Evolutionary conservation across 179 eudicot species (phyloP), one percentile per base, ranked within the genome.

Genomic region (Vitellaria paradoxa): DNA sequence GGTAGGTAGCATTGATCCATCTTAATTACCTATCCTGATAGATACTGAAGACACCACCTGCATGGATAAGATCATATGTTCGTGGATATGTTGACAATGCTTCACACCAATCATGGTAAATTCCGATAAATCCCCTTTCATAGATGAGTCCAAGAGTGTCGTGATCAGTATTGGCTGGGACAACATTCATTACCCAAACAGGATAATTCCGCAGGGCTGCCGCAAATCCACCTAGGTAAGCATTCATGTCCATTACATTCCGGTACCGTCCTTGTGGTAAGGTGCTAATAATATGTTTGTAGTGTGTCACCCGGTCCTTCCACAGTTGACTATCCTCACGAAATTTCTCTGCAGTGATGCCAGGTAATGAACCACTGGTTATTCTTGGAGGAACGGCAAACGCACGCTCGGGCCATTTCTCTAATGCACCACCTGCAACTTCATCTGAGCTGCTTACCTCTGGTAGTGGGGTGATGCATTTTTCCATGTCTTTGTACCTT

Each of bases 111-210:
- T 94, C 98, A 60, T 88, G 91, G 82, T 94, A 91, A 8, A 85
- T 80, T 23, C 98, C 98, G 20, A 94, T 91, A 75, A 94, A 84
- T 24, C 98, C 98, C 2, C 98, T 87, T 78, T 94, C 97, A 65
- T 90, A 90, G 49, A 94, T 65, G 5, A 87, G 82, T 13, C 98
- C 98, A 12, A 94, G 78, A 42, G 97, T 94, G 78, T 94, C 88
- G 0, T 81, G 83, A 49, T 88, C 78, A 0, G 86, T 77, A 26
- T 81, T 74, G 3, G 85, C 86, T 9, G 97, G 98, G 30, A 93
- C 94, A 55, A 91, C 97, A 72, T 94, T 94, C 98, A 94, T 94
- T 17, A 93, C 97, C 98, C 98, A 94, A 26, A 93, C 93, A 0
- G 98, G 97, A 75, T 85, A 92, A 61, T 93, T 89, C 17, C 79